phyloP scores from a whole-genome alignment of 768 basidiomycete genomes.

The Nidularia pulvinata region DNA sequence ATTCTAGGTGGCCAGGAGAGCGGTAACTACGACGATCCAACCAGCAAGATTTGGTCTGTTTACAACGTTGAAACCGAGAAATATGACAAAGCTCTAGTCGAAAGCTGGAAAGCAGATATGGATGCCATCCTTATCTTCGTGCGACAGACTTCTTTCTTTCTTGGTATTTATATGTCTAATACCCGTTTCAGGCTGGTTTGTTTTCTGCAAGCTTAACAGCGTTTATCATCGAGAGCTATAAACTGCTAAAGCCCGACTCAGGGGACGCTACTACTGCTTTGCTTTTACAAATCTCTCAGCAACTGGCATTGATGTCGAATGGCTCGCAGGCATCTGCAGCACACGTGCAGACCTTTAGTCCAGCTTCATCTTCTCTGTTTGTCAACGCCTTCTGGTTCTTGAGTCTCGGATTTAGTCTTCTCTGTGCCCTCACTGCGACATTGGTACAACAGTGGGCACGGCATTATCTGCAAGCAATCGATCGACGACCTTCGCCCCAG shows the following conservation, averaged over 20 bases:
- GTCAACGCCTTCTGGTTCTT: constrained; percentile 39
- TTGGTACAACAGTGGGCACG: constrained; percentile 50
- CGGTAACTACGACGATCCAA: background rate
- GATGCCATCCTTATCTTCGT: constrained; percentile 13
- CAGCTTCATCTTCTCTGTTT: background rate
- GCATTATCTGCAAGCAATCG: constrained; percentile 30
- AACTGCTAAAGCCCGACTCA: constrained; percentile 10
- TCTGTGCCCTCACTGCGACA: constrained; percentile 39
- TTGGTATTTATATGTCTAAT: background rate
- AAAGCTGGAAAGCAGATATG: constrained; percentile 12
- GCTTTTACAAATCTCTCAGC: constrained; percentile 1
- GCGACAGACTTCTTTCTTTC: background rate
- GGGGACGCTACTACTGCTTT: constrained; percentile 6
- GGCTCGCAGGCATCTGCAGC: background rate
- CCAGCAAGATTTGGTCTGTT: constrained; percentile 8
- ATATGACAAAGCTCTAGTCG: constrained; percentile 8
- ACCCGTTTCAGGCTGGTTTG: background rate
- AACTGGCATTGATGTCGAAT: background rate
- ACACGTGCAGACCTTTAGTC: background rate
- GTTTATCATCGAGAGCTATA: constrained; percentile 19
- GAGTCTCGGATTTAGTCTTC: constrained; percentile 39
- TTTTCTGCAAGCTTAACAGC: constrained; percentile 15
- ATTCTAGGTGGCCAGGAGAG: no score
- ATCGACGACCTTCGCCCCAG: constrained; percentile 26
- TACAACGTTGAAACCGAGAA: constrained; percentile 10